Percentiles rank a stretch among this genome's conserved stretches.
These are phyloP conservation scores for Brasenia schreberi DNA, from an alignment of 164 flowering plant genomes.

Conservation along the genomic window DNA sequence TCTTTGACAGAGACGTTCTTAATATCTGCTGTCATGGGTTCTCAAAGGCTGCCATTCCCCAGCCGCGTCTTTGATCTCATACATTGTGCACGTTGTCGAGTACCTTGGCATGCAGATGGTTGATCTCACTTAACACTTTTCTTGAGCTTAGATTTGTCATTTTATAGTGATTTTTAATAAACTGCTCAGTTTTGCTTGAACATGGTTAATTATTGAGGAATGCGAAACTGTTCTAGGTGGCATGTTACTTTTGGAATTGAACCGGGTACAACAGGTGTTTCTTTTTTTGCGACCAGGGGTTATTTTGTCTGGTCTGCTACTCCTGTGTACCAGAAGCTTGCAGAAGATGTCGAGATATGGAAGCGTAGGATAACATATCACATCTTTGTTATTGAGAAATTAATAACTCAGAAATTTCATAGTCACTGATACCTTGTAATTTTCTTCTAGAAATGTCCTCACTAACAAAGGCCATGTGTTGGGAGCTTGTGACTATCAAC, in stretches of 20 bases:
- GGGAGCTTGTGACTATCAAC: slow-evolving; percentile 54
- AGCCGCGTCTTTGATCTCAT: slow-evolving; percentile 75
- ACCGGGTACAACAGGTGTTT: no score
- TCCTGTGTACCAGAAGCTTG: slow-evolving; percentile 74
- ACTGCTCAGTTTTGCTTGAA: no score
- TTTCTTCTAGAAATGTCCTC: not conserved
- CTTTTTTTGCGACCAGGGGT: slow-evolving; percentile 86
- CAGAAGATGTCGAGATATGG: slow-evolving; percentile 89
- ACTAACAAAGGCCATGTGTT: slow-evolving; percentile 67
- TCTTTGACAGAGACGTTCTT: slow-evolving; percentile 82
- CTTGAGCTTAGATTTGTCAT: no score
- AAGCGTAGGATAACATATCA: slow-evolving; percentile 30
- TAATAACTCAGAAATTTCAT: not conserved
- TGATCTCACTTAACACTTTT: no score
- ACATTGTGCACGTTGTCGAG: slow-evolving; percentile 90
- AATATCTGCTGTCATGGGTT: slow-evolving; percentile 95
- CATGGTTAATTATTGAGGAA: no score
- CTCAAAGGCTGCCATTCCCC: slow-evolving; percentile 80
- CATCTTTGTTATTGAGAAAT: no score
- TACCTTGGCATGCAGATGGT: slow-evolving; percentile 61
- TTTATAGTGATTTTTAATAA: no score
- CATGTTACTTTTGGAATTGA: slow-evolving; percentile 75
- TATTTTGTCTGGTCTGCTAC: slow-evolving; percentile 98
- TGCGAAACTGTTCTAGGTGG: slow-evolving; percentile 78
- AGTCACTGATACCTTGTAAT: not conserved